Conservation (phyloP, 495 filamentous ascomycete genomes). For the Tirmania nivea region DNA sequence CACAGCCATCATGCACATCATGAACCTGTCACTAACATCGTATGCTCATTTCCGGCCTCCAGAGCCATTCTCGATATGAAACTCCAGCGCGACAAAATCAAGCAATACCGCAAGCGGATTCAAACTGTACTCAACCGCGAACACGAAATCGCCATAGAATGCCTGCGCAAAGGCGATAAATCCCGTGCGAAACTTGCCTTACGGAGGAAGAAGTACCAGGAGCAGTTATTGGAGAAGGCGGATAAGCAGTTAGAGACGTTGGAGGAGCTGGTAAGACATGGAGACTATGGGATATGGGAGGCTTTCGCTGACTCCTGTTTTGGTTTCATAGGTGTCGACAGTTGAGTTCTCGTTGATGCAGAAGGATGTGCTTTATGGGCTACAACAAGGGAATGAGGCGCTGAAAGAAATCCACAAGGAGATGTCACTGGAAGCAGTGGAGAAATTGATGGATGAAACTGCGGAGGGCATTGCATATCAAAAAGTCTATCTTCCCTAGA, state of each 20-base stretch:
- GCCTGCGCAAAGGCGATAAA: constrained; percentile 54
- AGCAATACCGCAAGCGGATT: constrained; percentile 81
- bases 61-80: constrained; percentile 94
- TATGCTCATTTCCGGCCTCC: not conserved
- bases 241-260: constrained; percentile 76
- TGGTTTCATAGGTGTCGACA: constrained; percentile 30
- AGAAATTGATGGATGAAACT: constrained; percentile 79
- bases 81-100: constrained; percentile 87
- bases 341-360: constrained; percentile 91
- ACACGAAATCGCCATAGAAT: constrained; percentile 58
- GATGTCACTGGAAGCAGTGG: constrained; percentile 86
- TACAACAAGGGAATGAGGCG: constrained; percentile 80
- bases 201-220: constrained; percentile 91
- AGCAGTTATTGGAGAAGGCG: constrained; percentile 70
- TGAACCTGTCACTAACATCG: too few species aligned
- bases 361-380: constrained; percentile 78
- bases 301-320: not conserved
- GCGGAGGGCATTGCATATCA: constrained; percentile 79
- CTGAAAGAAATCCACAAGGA: constrained; percentile 77
- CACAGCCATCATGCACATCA: not conserved
- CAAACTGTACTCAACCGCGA: constrained; percentile 62
- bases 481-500: constrained; percentile 34
- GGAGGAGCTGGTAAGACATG: constrained; percentile 40
- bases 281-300: too few species aligned
- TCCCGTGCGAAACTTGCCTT: constrained; percentile 67